A percentile compares a stretch with the other conserved stretches of the same genome.
Conservation (phyloP, 768 basidiomycete species). For the Boletus edulis region DNA sequence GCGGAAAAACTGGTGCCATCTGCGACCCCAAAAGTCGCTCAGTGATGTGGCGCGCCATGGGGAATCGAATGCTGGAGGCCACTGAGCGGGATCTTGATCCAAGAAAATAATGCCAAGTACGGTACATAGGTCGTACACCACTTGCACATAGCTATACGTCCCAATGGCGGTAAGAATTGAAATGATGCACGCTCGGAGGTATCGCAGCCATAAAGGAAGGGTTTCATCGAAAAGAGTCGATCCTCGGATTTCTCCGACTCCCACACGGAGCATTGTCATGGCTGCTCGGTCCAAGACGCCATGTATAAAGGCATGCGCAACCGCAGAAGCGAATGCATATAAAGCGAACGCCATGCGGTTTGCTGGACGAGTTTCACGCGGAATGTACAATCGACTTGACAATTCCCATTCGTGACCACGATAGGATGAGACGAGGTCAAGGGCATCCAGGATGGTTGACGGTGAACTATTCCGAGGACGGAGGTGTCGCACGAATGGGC, state of each 20-base stretch:
- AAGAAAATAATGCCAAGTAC: not conserved
- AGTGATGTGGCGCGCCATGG: conserved; percentile 1
- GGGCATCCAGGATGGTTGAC: conserved; percentile 2
- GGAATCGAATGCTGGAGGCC: conserved; percentile 1
- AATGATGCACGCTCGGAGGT: not conserved
- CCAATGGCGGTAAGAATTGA: not conserved
- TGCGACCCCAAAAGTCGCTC: conserved; percentile 1
- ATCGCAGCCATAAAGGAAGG: not conserved
- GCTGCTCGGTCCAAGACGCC: not conserved
- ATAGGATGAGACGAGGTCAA: not conserved
- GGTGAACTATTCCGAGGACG: not conserved
- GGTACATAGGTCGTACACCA: not conserved
- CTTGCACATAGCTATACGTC: not conserved
- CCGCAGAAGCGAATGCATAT: not conserved
- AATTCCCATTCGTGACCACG: conserved; percentile 1
- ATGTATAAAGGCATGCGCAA: not conserved
- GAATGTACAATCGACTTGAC: not conserved
- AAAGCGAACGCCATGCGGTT: not conserved
- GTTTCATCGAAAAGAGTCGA: not conserved
- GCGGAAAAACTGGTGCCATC: conserved; percentile 3
- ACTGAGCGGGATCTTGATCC: not conserved
- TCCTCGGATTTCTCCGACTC: not conserved
- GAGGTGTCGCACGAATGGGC: not conserved
- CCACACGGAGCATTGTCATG: not conserved
- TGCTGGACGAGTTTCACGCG: not conserved